These are phyloP conservation scores for Phaeosphaeria sp. DNA, from an alignment of 2,329 filamentous ascomycete genomes.

Conservation along the genomic window DNA sequence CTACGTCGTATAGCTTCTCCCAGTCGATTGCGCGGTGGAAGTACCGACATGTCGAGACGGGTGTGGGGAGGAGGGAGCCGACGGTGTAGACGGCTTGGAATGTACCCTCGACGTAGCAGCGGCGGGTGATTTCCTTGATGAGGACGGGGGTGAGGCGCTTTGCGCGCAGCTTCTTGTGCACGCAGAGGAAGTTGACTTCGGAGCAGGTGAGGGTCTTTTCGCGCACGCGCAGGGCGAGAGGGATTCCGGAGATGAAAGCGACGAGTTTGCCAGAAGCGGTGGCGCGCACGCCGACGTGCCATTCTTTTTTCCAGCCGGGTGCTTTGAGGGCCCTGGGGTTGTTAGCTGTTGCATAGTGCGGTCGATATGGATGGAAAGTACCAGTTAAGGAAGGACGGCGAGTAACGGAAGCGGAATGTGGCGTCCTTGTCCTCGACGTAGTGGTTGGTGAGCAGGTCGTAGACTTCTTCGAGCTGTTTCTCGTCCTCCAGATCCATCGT, in stretches of 20 bases:
- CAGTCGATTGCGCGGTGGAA: conserved; percentile 94
- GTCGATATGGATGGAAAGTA: conserved; percentile 50
- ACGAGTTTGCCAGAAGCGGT: conserved; percentile 84
- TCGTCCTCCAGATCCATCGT: conserved; percentile 84
- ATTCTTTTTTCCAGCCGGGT: conserved; percentile 90
- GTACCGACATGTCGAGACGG: conserved; percentile 92
- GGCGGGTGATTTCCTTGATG: conserved; percentile 96
- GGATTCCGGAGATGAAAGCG: conserved; percentile 94
- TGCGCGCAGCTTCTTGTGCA: conserved; percentile 95
- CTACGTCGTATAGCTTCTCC: conserved; percentile 93
- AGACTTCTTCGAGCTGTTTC: conserved; percentile 83
- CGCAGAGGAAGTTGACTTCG: conserved; percentile 97
- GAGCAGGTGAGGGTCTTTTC: conserved; percentile 77
- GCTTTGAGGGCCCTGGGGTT: conserved; percentile 82
- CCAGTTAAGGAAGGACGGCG: conserved; percentile 87
- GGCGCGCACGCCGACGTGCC: conserved; percentile 93
- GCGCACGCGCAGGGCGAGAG: conserved; percentile 81
- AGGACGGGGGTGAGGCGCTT: conserved; percentile 92
- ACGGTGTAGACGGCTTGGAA: conserved; percentile 98
- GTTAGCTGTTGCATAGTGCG: conserved; percentile 12
- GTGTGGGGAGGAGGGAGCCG: conserved; percentile 87
- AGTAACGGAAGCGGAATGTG: conserved; percentile 98
- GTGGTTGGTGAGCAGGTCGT: conserved; percentile 88
- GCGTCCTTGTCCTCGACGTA: conserved; percentile 98
- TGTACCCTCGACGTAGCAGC: conserved; percentile 84